Percentiles rank a stretch among this genome's conserved stretches.
phyloP scores from a whole-genome alignment of 495 filamentous ascomycete genomes.

The Neurospora discreta region DNA sequence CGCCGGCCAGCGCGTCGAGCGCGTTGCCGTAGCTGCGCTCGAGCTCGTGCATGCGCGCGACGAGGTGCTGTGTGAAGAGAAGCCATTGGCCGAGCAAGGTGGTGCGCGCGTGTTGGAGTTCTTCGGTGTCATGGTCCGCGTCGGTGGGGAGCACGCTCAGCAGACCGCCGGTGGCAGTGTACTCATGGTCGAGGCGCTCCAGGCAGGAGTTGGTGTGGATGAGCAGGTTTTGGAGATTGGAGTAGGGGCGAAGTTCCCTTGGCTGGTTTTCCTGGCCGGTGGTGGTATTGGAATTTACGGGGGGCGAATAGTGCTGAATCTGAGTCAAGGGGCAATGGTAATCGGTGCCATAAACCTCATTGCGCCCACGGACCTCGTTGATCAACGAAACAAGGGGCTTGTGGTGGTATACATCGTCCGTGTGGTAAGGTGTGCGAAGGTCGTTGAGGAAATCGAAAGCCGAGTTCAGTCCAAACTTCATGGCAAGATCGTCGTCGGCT shows the following conservation, averaged over 20 bases:
- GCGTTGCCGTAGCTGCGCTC: slow-evolving; percentile 37
- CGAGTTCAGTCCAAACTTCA: slow-evolving; percentile 20
- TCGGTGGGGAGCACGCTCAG: slow-evolving; percentile 34
- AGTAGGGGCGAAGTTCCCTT: slow-evolving; percentile 23
- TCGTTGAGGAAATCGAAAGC: slow-evolving; percentile 42
- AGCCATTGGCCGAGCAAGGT: slow-evolving; percentile 41
- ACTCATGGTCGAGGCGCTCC: slow-evolving; percentile 44
- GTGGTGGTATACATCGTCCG: slow-evolving; percentile 32
- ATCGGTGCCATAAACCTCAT: slow-evolving; percentile 26
- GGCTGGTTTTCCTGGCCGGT: slow-evolving; percentile 5
- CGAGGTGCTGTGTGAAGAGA: slow-evolving; percentile 34
- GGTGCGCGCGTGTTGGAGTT: slow-evolving; percentile 25
- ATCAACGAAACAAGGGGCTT: slow-evolving; percentile 32
- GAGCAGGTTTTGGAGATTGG: slow-evolving; percentile 35
- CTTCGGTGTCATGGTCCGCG: slow-evolving; percentile 16
- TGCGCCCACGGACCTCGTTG: slow-evolving; percentile 31
- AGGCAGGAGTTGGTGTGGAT: slow-evolving; percentile 43
- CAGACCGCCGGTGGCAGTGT: slow-evolving; percentile 37
- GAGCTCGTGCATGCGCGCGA: slow-evolving; percentile 38
- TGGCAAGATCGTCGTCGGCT: slow-evolving; percentile 6
- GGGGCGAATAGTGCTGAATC: neutral
- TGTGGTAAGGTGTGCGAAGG: slow-evolving; percentile 31
- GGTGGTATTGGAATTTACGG: neutral
- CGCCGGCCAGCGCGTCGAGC: slow-evolving; percentile 34
- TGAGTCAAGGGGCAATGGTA: slow-evolving; percentile 33